Evolutionary conservation across 2,329 filamentous ascomycete species (phyloP).

Genomic region (Botrytis hyacinthi): DNA sequence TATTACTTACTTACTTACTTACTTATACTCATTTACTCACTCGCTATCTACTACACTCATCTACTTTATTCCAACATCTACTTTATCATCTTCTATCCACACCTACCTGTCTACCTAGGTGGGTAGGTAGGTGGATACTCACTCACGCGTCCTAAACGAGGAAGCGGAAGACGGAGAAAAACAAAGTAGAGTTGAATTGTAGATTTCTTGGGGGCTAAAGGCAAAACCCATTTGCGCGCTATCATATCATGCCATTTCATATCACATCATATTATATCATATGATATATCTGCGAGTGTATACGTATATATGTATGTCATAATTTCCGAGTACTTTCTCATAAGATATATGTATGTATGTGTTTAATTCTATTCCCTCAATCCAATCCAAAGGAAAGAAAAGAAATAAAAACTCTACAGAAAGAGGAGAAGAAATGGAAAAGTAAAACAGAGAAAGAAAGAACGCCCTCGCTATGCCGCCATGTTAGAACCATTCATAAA

Average conservation of each 20-base stretch:
- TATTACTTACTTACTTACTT: too few relatives aligned
- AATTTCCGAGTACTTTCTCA: too few relatives aligned
- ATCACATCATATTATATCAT: not conserved
- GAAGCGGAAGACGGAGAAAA: too few relatives aligned
- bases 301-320: too few relatives aligned
- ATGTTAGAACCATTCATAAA: not conserved
- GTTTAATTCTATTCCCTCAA: not conserved
- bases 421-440: not conserved
- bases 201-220: not conserved
- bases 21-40: too few relatives aligned
- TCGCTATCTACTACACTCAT: not conserved
- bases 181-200: not conserved
- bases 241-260: not conserved
- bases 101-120: too few relatives aligned
- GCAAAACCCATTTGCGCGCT: too few relatives aligned
- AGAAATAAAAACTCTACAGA: too few relatives aligned
- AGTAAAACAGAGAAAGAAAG: not conserved
- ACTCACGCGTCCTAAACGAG: too few relatives aligned
- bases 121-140: too few relatives aligned
- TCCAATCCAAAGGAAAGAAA: conserved; percentile 1
- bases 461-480: conserved; percentile 19
- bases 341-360: not conserved
- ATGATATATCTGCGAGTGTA: not conserved
- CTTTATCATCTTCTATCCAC: too few relatives aligned
- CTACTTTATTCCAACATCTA: not conserved